Conservation (phyloP, 345 rosid species). For the Orychophragmus violaceus region DNA sequence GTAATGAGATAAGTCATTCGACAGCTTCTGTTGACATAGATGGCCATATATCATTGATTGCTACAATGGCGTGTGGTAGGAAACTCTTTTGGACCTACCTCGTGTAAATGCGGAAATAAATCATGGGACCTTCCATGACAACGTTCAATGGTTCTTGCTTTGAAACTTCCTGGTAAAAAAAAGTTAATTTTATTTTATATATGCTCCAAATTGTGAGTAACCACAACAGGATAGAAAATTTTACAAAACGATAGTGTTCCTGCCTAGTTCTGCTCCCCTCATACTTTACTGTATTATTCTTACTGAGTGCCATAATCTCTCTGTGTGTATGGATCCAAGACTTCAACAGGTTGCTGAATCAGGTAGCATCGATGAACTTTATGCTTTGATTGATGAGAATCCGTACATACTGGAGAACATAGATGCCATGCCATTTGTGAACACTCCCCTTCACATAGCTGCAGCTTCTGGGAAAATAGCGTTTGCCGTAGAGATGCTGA, state of each 20-base stretch:
- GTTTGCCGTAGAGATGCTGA: neutral
- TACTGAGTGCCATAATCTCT: neutral
- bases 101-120: neutral
- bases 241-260: neutral
- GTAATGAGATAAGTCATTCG: neutral
- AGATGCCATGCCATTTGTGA: neutral
- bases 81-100: neutral
- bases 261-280: neutral
- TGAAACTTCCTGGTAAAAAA: neutral
- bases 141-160: neutral
- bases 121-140: neutral
- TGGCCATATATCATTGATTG: neutral
- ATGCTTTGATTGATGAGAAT: neutral
- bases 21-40: too few species aligned
- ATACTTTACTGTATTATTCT: neutral
- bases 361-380: neutral
- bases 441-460: neutral
- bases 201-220: too few species aligned
- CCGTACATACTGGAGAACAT: neutral
- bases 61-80: neutral
- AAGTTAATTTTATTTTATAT: too few species aligned
- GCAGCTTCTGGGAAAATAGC: neutral
- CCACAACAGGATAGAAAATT: neutral
- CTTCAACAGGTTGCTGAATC: neutral
- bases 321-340: neutral